A percentile compares a stretch with the other conserved stretches of the same genome.
These are phyloP conservation scores for Phytopythium oedochilum DNA, from an alignment of 352 stramenopile species.

Conservation along the genomic window DNA sequence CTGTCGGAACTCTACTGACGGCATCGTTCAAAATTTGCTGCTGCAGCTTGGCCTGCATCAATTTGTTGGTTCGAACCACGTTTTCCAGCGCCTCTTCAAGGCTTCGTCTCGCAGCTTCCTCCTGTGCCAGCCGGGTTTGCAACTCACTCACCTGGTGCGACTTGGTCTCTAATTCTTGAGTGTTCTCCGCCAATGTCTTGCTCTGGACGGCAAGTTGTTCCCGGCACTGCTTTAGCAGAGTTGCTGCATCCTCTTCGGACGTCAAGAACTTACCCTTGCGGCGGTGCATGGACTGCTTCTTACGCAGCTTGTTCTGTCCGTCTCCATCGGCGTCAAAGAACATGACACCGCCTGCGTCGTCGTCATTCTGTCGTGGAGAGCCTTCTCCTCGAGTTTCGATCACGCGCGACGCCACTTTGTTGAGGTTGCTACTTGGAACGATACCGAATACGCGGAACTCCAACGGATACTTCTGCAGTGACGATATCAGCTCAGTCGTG, in stretches of 20 bases:
- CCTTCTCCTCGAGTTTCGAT: constrained; percentile 22
- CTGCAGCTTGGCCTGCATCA: constrained; percentile 54
- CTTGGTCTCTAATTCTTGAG: constrained; percentile 55
- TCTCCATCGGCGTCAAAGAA: constrained; percentile 54
- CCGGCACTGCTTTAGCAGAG: constrained; percentile 30
- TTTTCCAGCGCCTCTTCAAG: constrained; percentile 42
- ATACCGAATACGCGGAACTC: constrained; percentile 63
- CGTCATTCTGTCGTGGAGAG: constrained; percentile 10
- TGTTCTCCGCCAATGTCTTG: constrained; percentile 50
- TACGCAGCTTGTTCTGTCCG: constrained; percentile 30
- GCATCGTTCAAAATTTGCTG: constrained; percentile 66
- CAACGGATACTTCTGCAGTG: constrained; percentile 39
- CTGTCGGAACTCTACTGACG: constrained; percentile 17
- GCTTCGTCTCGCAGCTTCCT: constrained; percentile 21
- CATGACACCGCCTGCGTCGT: constrained; percentile 21
- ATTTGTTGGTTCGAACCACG: constrained; percentile 52
- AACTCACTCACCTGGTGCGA: constrained; percentile 36
- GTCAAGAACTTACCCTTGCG: constrained; percentile 22
- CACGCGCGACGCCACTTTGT: constrained; percentile 55
- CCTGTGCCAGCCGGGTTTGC: constrained; percentile 25
- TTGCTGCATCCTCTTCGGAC: constrained; percentile 24
- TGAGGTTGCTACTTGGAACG: constrained; percentile 71
- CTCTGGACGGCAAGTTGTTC: constrained; percentile 55
- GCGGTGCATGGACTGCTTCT: constrained; percentile 44
- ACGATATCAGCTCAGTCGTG: constrained; percentile 39